Conservation (phyloP, 139 green algal species). For the Chlamydomonas sp. region DNA sequence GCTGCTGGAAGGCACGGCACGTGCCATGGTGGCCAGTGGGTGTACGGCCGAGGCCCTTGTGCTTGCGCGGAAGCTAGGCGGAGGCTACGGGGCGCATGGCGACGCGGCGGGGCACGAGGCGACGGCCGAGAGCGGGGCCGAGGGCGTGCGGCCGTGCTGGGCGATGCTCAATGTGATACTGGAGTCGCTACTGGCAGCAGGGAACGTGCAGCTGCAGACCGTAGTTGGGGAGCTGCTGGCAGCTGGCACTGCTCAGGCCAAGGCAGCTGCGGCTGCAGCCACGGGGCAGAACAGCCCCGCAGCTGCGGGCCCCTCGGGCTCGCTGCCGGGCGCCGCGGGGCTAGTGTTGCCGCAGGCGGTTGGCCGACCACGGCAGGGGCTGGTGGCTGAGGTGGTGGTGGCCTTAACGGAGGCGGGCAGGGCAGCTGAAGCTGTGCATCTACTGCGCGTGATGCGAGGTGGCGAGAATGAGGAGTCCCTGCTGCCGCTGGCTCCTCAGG, state of each 20-base stretch:
- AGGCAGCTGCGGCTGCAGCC: background rate
- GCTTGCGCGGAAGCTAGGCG: constrained; percentile 5
- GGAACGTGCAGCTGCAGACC: background rate
- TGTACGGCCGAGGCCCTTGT: background rate
- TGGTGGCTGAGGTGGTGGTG: constrained; percentile 5
- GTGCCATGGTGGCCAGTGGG: constrained; percentile 11
- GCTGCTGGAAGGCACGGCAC: constrained; percentile 9
- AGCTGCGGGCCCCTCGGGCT: background rate
- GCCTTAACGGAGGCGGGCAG: background rate
- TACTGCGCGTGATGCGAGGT: constrained; percentile 18
- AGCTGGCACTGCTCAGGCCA: constrained; percentile 8
- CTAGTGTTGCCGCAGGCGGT: background rate
- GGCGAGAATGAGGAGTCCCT: constrained; percentile 4
- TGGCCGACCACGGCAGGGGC: constrained; percentile 2
- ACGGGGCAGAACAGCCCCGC: background rate
- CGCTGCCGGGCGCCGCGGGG: background rate
- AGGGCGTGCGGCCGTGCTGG: constrained; percentile 6
- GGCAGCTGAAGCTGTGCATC: background rate
- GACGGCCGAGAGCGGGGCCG: too few species aligned
- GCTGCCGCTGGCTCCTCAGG: background rate
- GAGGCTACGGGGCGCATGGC: background rate
- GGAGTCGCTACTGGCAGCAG: background rate
- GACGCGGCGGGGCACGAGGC: background rate
- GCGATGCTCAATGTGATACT: constrained; percentile 14
- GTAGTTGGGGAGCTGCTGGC: constrained; percentile 20